Base-by-base conservation (phyloP, 768 basidiomycete genomes). In the Lactifluus echinatus region DNA sequence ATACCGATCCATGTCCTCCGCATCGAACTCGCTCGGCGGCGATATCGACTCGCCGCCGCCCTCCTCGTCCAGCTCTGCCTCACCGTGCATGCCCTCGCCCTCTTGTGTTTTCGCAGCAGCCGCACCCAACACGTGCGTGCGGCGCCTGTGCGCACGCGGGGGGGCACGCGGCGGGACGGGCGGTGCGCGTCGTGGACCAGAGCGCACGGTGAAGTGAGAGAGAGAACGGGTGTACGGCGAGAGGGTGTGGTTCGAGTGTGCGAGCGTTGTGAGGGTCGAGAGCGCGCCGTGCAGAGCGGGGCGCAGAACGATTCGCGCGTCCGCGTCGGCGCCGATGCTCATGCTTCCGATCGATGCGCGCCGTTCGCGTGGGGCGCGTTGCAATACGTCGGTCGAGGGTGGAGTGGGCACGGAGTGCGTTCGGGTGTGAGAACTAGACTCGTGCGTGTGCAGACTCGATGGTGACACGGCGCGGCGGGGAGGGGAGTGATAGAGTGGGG, bases 201-300 rank as follows among this genome's bases (percentile, higher is more conserved):
- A 91, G 31, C 93, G 81, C 12, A 96, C 92, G 1, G 93, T 91
- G 69, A 95, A 94, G 70, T 96, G 93, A 58, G 88, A 85, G 28
- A 93, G 76, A 14, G 87, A 84, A 53, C 92, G 83, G 6, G 94
- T 96, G 70, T 95, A 97, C 0, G 94, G 95, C 0, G 89, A 92
- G 3, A 99, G 74, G 0, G 95, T 99, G 66, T 96, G 95, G 66
- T 96, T 92, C 1, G 92, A 93, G 63, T 85, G 79, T 19, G 83
- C 85, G 45, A 99, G 81, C 3, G 88, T 89, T 17, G 90, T 86
- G 10, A 98, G 74, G 61, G 95, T 90, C 54, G 87, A 89, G 21
- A 95, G 77, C 5, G 85, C 83, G 61, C 85, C 84, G 71, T 84
- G 87, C 12, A 82, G 68, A 0, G 78, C 72, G 0, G 87, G 85